A percentile compares a stretch with the other conserved stretches of the same genome.
phyloP scores from a whole-genome alignment of 345 rosid genomes.

The Mallotus nudiflorus region DNA sequence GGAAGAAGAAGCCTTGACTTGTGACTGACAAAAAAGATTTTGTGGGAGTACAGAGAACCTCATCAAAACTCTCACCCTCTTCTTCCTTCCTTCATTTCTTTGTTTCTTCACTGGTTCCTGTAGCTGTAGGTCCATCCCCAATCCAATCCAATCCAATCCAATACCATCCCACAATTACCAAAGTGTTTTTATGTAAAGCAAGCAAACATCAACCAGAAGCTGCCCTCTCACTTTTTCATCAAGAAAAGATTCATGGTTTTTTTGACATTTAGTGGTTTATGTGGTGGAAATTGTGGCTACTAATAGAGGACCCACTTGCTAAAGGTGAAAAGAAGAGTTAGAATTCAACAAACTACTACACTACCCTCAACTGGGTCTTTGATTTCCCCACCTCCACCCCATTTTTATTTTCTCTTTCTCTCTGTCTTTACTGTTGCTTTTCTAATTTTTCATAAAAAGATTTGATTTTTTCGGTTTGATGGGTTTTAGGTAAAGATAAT shows the following conservation, averaged over 20 bases:
- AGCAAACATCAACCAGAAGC: background rate
- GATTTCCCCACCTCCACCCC: conserved; percentile 1
- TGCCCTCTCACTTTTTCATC: conserved; percentile 15
- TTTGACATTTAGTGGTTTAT: conserved; percentile 38
- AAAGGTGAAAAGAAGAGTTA: conserved; percentile 14
- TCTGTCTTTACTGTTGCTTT: background rate
- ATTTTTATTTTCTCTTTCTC: background rate
- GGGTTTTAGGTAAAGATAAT: conserved; percentile 14
- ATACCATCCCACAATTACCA: conserved; percentile 4
- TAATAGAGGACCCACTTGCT: conserved; percentile 35
- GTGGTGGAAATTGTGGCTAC: conserved; percentile 39
- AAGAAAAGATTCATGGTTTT: conserved; percentile 21
- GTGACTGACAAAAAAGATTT: conserved; percentile 23
- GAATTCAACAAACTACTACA: conserved; percentile 28
- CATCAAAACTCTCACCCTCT: background rate
- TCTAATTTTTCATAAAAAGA: background rate
- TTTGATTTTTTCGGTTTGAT: conserved; percentile 3
- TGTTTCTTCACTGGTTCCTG: background rate
- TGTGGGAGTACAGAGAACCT: background rate
- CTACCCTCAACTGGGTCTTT: background rate
- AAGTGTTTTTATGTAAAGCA: background rate
- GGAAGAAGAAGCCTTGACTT: background rate
- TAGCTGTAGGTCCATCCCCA: background rate
- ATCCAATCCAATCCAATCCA: too few relatives aligned
- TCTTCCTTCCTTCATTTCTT: background rate